Base-by-base conservation (phyloP, 306 rosid species). In the Phaseolus lunatus region DNA sequence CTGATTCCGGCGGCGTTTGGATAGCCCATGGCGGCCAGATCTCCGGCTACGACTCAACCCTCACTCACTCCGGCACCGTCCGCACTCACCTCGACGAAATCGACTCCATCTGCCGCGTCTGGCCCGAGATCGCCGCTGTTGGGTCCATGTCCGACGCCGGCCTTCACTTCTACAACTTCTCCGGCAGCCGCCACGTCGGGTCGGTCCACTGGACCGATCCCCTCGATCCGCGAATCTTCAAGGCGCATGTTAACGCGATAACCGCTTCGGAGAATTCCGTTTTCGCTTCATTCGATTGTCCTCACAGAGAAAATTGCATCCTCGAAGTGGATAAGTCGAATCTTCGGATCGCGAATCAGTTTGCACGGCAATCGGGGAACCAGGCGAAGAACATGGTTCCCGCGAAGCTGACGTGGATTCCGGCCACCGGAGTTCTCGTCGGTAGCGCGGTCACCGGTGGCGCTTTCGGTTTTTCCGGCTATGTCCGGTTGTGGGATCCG, bases 21-120 rank as follows among this genome's bases (percentile, higher is more conserved):
- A 85, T 94, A 3, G 96, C 97, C 7, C 97, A 94, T 29, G 92
- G 96, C 2, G 98, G 97, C 9, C 97, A 92, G 75, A 69, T 94
- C 7, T 89, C 98, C 0, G 75, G 84, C 83, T 94, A 89, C 85
- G 98, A 92, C 64, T 80, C 87, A 83, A 88, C 83, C 72, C 89
- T 94, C 35, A 15, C 78, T 53, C 95, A 90, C 57, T 18, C 86
- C 47, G 83, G 80, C 9, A 90, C 97, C 6, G 54, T 89, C 8
- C 90, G 97, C 1, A 92, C 97, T 24, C 98, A 92, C 74, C 71
- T 94, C 11, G 96, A 92, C 5, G 77, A 85, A 5, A 87, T 94
- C 62, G 85, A 84, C 50, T 90, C 95, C n/a, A 86, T 94, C 20
- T 82, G 88, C 81, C 79, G 89, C 1, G 90, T 94, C 1, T 88